Evolutionary conservation across 306 rosid genomes (phyloP), one percentile per base, ranked within the genome.

Genomic region (Amphicarpaea edgeworthii): DNA sequence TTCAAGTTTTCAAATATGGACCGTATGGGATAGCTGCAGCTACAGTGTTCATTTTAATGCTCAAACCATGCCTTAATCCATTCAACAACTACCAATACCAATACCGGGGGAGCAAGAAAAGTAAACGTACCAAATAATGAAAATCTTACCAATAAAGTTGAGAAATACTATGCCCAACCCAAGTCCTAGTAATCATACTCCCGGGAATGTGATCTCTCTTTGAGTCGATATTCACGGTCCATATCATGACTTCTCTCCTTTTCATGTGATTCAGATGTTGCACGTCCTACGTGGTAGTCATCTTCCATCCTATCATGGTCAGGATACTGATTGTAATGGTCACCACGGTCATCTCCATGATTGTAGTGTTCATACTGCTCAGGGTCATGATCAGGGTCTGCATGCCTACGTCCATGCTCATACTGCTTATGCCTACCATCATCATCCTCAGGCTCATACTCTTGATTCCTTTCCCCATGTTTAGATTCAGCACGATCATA

Each of bases 121-220:
- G 57, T 55, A 70, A 30, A 43, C 55, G 54, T 68, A 76, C 66
- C 55, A 40, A 66, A 72, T 16, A 50, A 72, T 30, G 43, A 42
- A 42, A 34, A 46, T 54, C 72, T 83, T 81, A 84, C 85, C 90
- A 59, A 76, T 28, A 7, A 73, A 71, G 72, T 65, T 60, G 70
- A 72, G 55, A 24, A 37, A 51, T 32, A 17, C 38, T 70, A 15
- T 37, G 69, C 16, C 50, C 58, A 20, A 61, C 16, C 50, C 58
- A 20, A 61, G 46, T 42, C 76, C 78, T 73, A 85, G 76, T 88
- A 87, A 69, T 85, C 89, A 47, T 87, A 87, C 70, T 96, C 99
- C 69, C 89, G 84, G 17, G 99, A 95, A 61, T 66, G 87, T 17
- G 99, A 92, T 80, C 99, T 89, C 64, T 91, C 91, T 6, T 88